These are phyloP conservation scores for Cucurbitaria berberidis DNA, from an alignment of 2,329 filamentous ascomycete genomes.

Conservation along the genomic window DNA sequence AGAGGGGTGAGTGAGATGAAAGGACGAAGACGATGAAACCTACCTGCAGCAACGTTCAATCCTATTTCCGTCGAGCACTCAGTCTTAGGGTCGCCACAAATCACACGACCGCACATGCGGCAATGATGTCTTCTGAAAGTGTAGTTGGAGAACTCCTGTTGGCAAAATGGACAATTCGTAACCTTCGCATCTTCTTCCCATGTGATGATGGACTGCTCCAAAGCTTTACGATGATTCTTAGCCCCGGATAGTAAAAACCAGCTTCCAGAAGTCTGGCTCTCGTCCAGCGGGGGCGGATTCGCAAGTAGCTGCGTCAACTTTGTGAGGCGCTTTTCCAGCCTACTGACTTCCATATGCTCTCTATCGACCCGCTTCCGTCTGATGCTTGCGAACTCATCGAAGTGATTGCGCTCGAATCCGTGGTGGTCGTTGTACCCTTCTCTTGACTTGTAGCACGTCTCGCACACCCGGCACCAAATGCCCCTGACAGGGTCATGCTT, in stretches of 20 bases:
- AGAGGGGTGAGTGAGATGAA: background rate
- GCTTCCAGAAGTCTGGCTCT: constrained; percentile 56
- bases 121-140: constrained; percentile 94
- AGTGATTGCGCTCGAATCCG: constrained; percentile 74
- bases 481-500: constrained; percentile 88
- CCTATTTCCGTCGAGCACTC: constrained; percentile 84
- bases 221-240: constrained; percentile 75
- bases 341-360: constrained; percentile 83
- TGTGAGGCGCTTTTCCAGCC: constrained; percentile 89
- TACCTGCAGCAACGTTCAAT: constrained; percentile 73
- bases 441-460: constrained; percentile 98
- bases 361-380: constrained; percentile 81
- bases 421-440: constrained; percentile 93
- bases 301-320: constrained; percentile 86
- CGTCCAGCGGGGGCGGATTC: constrained; percentile 70
- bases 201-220: constrained; percentile 91
- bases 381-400: constrained; percentile 70
- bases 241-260: constrained; percentile 64
- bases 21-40: constrained; percentile 36
- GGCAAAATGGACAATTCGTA: constrained; percentile 85
- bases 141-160: constrained; percentile 94
- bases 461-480: constrained; percentile 92
- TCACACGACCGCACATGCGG: constrained; percentile 87
- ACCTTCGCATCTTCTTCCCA: constrained; percentile 94
- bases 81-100: constrained; percentile 87